Evolutionary conservation across 2,329 filamentous ascomycete genomes (phyloP), one percentile per base, ranked within the genome.

Genomic region (Hansfordia pulvinata): DNA sequence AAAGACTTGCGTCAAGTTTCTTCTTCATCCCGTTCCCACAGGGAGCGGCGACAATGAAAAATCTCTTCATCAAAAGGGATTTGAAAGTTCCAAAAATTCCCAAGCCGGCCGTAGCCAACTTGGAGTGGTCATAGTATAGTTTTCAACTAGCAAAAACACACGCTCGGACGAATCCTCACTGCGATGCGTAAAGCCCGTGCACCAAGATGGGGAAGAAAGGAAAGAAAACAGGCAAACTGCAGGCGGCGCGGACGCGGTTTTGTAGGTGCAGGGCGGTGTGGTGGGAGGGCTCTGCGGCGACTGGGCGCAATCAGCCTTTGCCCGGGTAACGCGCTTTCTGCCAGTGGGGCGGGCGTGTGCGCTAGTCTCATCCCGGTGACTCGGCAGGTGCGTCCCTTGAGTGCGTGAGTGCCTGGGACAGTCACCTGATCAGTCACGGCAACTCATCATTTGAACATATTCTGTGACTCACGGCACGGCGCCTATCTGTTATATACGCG

Each of bases 121-220:
- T 65, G 62, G 63, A 85, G 78, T 64, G 64, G 77, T 82, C 77
- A 79, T 69, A 64, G 62, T 65, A 63, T 80, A 81, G 76, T 80
- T 81, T 80, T 80, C 76, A 82, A 81, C 76, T 80, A 83, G 78
- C 78, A 83, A 82, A 80, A 82, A 82, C 67, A 69, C 69, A 68
- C 70, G 72, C 76, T 84, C 79, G 72, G 79, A 83, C 74, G 69
- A 74, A 76, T 82, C 78, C 73, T 84, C 78, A 84, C 74, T 77
- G 75, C 70, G 71, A 76, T 69, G 69, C 74, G 68, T 81, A 78
- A 77, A 69, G 75, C 78, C 75, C 72, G 58, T 76, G 74, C 74
- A 77, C 71, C 64, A 50, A 60, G 65, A 72, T 71, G 56, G 44
- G 48, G 53, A 58, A 51, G 38, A 50, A 52, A 63, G 57, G 48